phyloP scores from a whole-genome alignment of 495 filamentous ascomycete genomes.

The Oidiodendron maius region DNA sequence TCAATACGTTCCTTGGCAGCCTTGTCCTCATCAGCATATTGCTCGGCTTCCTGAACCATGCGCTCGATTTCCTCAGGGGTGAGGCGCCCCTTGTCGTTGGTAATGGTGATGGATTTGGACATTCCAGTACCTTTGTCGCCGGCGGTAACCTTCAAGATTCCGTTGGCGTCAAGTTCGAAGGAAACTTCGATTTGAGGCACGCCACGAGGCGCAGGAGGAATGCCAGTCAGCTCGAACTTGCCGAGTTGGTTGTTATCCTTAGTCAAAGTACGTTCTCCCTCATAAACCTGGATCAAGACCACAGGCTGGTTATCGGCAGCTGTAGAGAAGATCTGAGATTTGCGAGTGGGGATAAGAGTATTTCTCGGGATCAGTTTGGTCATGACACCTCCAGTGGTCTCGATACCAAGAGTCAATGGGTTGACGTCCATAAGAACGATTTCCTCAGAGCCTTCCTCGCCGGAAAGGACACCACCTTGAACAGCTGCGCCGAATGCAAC shows the following conservation, averaged over 20 bases:
- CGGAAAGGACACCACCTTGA: constrained; percentile 91
- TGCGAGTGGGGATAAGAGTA: constrained; percentile 92
- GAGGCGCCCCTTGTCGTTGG: constrained; percentile 96
- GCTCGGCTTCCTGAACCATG: constrained; percentile 95
- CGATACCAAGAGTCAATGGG: constrained; percentile 95
- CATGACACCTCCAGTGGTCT: constrained; percentile 98
- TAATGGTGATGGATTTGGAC: constrained; percentile 93
- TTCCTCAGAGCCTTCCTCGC: constrained; percentile 69
- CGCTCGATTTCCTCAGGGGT: constrained; percentile 96
- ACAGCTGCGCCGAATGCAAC: constrained; percentile 96
- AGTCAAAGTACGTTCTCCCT: constrained; percentile 93
- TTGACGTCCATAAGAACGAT: constrained; percentile 97
- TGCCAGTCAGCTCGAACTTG: constrained; percentile 96
- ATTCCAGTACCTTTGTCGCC: constrained; percentile 97
- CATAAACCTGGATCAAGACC: constrained; percentile 94
- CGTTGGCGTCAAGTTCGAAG: constrained; percentile 96
- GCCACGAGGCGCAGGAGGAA: constrained; percentile 89
- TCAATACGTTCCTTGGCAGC: constrained; percentile 90
- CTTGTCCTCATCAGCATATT: constrained; percentile 99
- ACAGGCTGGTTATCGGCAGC: constrained; percentile 97
- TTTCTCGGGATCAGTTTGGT: constrained; percentile 94
- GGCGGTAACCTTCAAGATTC: constrained; percentile 93
- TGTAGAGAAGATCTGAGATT: constrained; percentile 97
- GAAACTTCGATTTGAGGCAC: constrained; percentile 98
- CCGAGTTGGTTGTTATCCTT: constrained; percentile 89